Base-by-base conservation (phyloP, 208 protist genomes). In the Acanthamoeba healyi region DNA sequence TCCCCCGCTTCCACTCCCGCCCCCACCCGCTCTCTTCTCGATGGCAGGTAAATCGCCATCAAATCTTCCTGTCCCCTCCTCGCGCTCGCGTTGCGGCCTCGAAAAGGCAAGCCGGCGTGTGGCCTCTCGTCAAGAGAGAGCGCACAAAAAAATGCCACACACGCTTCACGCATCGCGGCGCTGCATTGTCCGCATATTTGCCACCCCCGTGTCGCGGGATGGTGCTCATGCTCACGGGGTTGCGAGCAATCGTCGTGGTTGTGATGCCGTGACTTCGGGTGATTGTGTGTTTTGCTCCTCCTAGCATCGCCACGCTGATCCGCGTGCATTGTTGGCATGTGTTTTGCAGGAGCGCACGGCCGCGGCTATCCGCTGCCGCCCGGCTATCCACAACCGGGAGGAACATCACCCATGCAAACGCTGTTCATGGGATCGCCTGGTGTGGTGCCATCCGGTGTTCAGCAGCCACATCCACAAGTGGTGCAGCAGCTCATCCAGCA, bases 401-500 rank as follows among this genome's bases (percentile, higher is more conserved):
- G n/a, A 3, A 22, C 74, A 2, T 56, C 42, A 22, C 29, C 44
- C 3, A 74, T 74, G 34, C 65, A 74, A 19, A 26, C 42, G 9
- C 74, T 84, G 70, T 22, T 81, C 36, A 44, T 81, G 36, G 70
- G 70, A 49, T 29, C 70, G 22, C 4, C 32, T 46, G 36, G 36
- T 5, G 26, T 81, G 29, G 7, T 26, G 36, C 24, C 70, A 22
- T 4, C 70, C 70, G 36, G 15, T 46, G 70, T 81, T 1, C n/a
- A 26, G 74, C 74, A 26, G 26, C 44, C 74, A 26, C 17, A 84
- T 36, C 74, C 74, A n/a, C 74, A 84, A 56, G 36, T 84, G 0
- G 74, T 84, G 42, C 74, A 84, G 74, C 74, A 84, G 7, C 74
- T 84, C 19, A 84, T 84, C 5, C 74, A 84, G n/a, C 74, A 84